phyloP scores from a whole-genome alignment of 1,284 basidiomycete species.

The Malassezia caprae region DNA sequence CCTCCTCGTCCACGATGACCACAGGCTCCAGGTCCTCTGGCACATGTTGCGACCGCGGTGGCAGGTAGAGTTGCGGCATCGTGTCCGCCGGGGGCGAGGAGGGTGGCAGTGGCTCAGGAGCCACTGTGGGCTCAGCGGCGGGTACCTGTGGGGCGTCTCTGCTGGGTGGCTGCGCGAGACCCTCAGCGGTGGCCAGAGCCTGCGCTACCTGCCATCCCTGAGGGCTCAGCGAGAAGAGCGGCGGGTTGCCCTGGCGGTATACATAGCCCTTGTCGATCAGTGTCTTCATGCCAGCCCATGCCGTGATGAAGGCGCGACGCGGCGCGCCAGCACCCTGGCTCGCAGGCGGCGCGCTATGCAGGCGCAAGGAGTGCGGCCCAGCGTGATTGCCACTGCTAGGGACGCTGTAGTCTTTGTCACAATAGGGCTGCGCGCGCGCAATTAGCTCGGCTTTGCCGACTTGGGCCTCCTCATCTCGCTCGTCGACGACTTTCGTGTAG shows the following conservation, averaged over 20 bases:
- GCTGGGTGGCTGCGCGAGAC: not conserved
- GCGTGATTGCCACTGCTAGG: constrained; percentile 13
- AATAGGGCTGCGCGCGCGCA: constrained; percentile 31
- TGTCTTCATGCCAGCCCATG: constrained; percentile 46
- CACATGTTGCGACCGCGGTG: not conserved
- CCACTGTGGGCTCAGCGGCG: not conserved
- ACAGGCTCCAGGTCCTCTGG: not conserved
- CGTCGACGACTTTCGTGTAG: constrained; percentile 19
- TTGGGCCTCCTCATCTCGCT: constrained; percentile 16
- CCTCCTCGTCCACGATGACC: not conserved
- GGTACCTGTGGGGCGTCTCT: not conserved
- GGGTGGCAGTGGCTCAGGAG: not conserved
- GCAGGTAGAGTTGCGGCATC: constrained; percentile 6
- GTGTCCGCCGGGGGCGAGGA: not conserved
- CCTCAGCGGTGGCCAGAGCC: constrained; percentile 11
- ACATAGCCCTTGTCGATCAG: constrained; percentile 43
- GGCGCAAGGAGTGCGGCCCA: constrained; percentile 18
- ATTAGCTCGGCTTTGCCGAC: constrained; percentile 38
- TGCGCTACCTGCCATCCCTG: constrained; percentile 33
- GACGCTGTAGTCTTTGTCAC: constrained; percentile 35
- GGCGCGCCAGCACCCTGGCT: not conserved
- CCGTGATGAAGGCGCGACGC: constrained; percentile 31
- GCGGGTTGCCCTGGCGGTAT: constrained; percentile 39
- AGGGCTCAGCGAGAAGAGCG: constrained; percentile 35
- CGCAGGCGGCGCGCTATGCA: constrained; percentile 5